phyloP scores from a whole-genome alignment of 352 stramenopile genomes.

The Phytopythium ostracodes region DNA sequence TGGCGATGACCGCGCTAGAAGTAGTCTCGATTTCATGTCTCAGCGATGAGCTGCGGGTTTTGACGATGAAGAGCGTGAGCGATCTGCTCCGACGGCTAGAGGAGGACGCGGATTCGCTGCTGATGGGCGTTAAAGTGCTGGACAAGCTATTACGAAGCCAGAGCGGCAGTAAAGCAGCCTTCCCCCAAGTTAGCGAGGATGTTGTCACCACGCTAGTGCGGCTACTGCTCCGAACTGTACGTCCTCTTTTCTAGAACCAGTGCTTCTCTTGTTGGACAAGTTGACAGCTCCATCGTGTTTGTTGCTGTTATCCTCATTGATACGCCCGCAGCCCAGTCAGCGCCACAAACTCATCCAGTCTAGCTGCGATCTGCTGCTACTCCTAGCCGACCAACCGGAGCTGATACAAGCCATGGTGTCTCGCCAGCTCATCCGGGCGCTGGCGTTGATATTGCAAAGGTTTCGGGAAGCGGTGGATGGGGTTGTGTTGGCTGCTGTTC shows the following conservation, averaged over 20 bases:
- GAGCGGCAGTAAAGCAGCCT: background rate
- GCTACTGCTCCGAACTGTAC: background rate
- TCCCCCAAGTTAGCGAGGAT: background rate
- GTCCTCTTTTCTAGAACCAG: background rate
- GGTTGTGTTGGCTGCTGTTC: slow-evolving; percentile 13
- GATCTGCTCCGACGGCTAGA: background rate
- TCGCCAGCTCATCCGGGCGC: background rate
- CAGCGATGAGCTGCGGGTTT: no score
- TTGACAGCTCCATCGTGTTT: background rate
- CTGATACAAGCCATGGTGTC: background rate
- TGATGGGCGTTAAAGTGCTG: background rate
- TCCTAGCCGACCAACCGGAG: background rate
- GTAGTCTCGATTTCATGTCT: no score
- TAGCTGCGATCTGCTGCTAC: background rate
- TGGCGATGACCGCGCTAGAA: background rate
- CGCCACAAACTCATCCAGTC: background rate
- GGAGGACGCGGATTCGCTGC: background rate
- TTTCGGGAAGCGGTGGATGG: background rate
- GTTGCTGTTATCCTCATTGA: no score
- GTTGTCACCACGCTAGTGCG: background rate
- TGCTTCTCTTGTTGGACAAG: background rate
- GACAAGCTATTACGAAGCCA: background rate
- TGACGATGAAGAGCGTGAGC: background rate
- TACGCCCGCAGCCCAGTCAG: background rate
- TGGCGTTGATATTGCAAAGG: slow-evolving; percentile 6